Evolutionary conservation across 2,329 filamentous ascomycete genomes (phyloP).

Genomic region (Neonectria ditissima): DNA sequence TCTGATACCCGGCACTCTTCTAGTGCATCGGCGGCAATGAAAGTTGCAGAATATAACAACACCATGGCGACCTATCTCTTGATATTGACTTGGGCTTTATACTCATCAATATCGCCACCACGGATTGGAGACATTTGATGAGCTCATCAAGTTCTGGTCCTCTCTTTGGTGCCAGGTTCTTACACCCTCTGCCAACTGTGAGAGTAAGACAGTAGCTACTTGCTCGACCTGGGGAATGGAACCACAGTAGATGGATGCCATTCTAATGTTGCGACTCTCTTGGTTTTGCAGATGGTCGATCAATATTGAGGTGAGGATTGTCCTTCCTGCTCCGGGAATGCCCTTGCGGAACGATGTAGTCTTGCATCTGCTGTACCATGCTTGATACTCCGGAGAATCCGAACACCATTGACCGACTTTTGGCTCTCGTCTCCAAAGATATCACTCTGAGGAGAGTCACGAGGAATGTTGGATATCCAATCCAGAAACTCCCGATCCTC

Average conservation of each 20-base stretch:
- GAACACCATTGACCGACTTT: slow-evolving; percentile 47
- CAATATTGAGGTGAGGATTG: not conserved
- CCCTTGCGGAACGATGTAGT: slow-evolving; percentile 51
- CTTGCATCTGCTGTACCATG: not conserved
- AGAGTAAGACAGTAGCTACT: slow-evolving; percentile 31
- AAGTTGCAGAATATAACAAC: slow-evolving; percentile 16
- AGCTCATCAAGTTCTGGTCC: not conserved
- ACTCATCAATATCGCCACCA: no score
- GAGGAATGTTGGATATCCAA: slow-evolving; percentile 53
- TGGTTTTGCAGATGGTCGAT: not conserved
- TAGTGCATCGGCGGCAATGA: slow-evolving; percentile 42
- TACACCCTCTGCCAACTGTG: not conserved
- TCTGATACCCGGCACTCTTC: slow-evolving; percentile 33
- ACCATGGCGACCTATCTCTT: no score
- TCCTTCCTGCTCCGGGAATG: not conserved
- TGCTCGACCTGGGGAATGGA: slow-evolving; percentile 45
- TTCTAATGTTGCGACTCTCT: slow-evolving; percentile 15
- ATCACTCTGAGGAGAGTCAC: slow-evolving; percentile 54
- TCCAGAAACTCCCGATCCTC: slow-evolving; percentile 31
- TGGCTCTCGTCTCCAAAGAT: slow-evolving; percentile 47
- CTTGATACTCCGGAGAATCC: not conserved
- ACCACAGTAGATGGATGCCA: slow-evolving; percentile 51
- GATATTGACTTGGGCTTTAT: no score
- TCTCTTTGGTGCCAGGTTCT: not conserved
- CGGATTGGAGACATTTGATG: no score